Percentiles rank a stretch among this genome's conserved stretches.
Evolutionary conservation across 2,329 filamentous ascomycete species (phyloP).

Genomic region (Alternaria rosae): DNA sequence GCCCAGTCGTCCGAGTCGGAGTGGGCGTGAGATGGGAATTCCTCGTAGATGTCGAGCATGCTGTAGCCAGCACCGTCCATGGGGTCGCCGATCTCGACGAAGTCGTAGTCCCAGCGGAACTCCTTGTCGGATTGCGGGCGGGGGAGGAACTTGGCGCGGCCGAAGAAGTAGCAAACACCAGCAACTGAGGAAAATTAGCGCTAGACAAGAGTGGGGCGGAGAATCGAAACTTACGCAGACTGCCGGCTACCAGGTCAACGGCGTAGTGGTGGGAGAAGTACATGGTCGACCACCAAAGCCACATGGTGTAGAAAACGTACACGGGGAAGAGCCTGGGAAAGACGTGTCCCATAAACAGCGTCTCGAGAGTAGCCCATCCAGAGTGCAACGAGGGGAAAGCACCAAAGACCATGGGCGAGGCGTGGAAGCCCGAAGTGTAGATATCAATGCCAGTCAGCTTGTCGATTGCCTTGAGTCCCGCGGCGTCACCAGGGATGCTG

Average conservation of each 20-base stretch:
- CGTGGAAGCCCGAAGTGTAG: slow-evolving; percentile 91
- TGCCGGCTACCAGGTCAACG: slow-evolving; percentile 88
- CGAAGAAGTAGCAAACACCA: slow-evolving; percentile 80
- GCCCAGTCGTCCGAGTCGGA: slow-evolving; percentile 89
- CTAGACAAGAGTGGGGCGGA: background rate
- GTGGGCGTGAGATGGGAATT: slow-evolving; percentile 58
- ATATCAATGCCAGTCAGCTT: slow-evolving; percentile 88
- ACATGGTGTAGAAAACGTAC: slow-evolving; percentile 84
- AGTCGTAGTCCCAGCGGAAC: slow-evolving; percentile 95
- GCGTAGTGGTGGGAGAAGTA: slow-evolving; percentile 98
- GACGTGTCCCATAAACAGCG: slow-evolving; percentile 89
- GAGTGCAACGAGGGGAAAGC: slow-evolving; percentile 95
- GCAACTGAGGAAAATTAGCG: slow-evolving; percentile 57
- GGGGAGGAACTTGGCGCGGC: slow-evolving; percentile 81
- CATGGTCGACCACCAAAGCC: slow-evolving; percentile 99
- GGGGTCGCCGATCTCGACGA: slow-evolving; percentile 80
- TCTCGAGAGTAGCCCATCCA: slow-evolving; percentile 86
- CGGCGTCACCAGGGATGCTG: slow-evolving; percentile 86
- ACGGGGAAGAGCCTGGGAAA: slow-evolving; percentile 83
- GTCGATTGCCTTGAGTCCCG: slow-evolving; percentile 88
- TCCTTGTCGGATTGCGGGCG: slow-evolving; percentile 83
- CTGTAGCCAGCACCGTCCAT: slow-evolving; percentile 58
- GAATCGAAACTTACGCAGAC: slow-evolving; percentile 59
- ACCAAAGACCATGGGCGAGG: slow-evolving; percentile 89
- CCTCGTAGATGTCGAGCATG: slow-evolving; percentile 64